A percentile compares a stretch with the other conserved stretches of the same genome.
These are phyloP conservation scores for Gomphus bonarii DNA, from an alignment of 1,284 basidiomycete species.

Conservation along the genomic window DNA sequence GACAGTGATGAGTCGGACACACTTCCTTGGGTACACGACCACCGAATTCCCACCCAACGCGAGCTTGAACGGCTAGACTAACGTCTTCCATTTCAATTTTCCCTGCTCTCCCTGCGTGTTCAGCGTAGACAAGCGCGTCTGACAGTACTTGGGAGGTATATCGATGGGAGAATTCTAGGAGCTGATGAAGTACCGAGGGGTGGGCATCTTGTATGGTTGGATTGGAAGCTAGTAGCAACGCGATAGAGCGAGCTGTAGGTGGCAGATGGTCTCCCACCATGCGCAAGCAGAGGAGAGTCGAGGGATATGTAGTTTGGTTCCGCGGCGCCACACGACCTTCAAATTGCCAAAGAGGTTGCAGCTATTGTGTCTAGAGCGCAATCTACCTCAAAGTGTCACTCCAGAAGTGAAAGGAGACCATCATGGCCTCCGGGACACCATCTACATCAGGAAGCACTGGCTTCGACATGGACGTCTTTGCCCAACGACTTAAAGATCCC, in stretches of 20 bases:
- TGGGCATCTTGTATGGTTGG: slow-evolving; percentile 89
- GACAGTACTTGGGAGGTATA: slow-evolving; percentile 89
- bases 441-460: neutral
- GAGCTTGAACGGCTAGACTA: slow-evolving; percentile 82
- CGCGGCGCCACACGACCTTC: neutral
- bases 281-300: neutral
- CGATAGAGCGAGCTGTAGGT: slow-evolving; percentile 85
- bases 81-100: slow-evolving; percentile 89
- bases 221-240: slow-evolving; percentile 87
- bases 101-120: slow-evolving; percentile 76
- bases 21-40: slow-evolving; percentile 95
- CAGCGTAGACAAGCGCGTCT: slow-evolving; percentile 87
- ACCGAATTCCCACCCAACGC: slow-evolving; percentile 91
- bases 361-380: neutral
- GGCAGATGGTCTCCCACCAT: slow-evolving; percentile 52
- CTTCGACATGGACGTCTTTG: slow-evolving; percentile 5
- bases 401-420: neutral
- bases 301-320: neutral
- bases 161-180: slow-evolving; percentile 92
- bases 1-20: slow-evolving; percentile 18
- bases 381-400: neutral
- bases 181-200: slow-evolving; percentile 87
- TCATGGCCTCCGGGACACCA: slow-evolving; percentile 1
- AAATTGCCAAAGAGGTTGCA: neutral
- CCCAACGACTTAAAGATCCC: slow-evolving; percentile 1